Base-by-base conservation (phyloP, 2,329 filamentous ascomycete genomes). In the Tothia fuscella region DNA sequence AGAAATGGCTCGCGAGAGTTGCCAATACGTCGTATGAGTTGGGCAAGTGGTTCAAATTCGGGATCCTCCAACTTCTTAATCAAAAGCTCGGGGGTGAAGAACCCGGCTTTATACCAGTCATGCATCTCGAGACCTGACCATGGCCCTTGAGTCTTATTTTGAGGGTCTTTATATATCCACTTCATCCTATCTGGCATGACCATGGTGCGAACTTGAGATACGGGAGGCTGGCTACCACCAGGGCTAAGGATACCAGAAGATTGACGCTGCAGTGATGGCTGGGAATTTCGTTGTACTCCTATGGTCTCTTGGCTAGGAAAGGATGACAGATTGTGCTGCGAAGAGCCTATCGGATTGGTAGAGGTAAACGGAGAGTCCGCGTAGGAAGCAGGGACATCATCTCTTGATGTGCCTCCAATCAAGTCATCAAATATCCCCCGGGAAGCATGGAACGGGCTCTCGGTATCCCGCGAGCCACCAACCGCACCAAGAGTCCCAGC, bases 181-280 rank as follows among this genome's bases (percentile, higher is more conserved):
- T 89, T 75, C 87, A 98, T 98, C 12, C 93, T 75, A 59, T 98
- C 91, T 2, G 91, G 91, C 91, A 98, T 96, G 4, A 98, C 89
- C 88, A 98, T 96, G 33, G 82, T 88, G 13, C 86, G 80, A 48
- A 82, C 76, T 53, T 84, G 80, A 21, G 75, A 66, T 36, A 74
- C 64, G 21, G 79, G 78, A 37, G 85, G 73, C 49, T 87, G 80
- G 37, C 74, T 74, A 5, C 78, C 67, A n/a, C 76, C 70, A 12
- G 76, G 64, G 48, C 63, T 68, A 42, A 57, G 60, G 6, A 64
- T 56, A 24, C 53, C 54, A 14, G 41, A 45, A 25, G 46, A 20
- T 30, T 56, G 54, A 16, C 57, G 54, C n/a, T 52, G 56, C 26
- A 54, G 56, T 35, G 6, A 53, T 53, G 5, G 54, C 53, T 10